Base-by-base conservation (phyloP, 441 rosid species). In the Theobroma grandiflorum region DNA sequence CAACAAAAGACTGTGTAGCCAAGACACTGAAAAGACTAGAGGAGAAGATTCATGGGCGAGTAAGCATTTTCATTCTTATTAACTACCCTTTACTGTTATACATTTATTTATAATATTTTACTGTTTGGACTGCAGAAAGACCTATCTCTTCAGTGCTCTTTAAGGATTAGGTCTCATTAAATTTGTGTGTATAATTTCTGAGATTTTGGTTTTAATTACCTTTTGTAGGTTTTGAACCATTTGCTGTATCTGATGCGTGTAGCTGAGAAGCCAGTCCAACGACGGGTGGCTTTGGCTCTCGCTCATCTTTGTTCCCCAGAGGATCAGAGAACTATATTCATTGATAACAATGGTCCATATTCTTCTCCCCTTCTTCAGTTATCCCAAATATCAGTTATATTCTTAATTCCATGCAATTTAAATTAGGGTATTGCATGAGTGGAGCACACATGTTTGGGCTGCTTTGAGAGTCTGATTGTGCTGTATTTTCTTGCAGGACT, bases 1-100 rank as follows among this genome's bases (percentile, higher is more conserved):
- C 99, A 80, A 97, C 99, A 53, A 97, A 95, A 84, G 99, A 97
- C 84, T 95, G 99, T 82, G 98, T 97, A 45, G 93, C 99, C 82
- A 97, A 97, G 90, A 97, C 99, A 33, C 73, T 97, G 82, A 97
- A 95, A 87, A 91, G 99, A 85, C 84, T 97, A 78, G 99, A 97
- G 88, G 99, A 97, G 88, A 97, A 94, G 87, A 95, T 95, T 81
- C 95, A 92, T 79, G 99, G 99, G 69, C 92, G 96, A 77, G 99
- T 97, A 85, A 84, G 94, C 86, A 70, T 79, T 84, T 78, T 78
- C 20, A 61, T 73, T 49, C 67, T 63, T 35, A 53, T 83, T 74
- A 14, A 68, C 55, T 68, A 76, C 49, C 38, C 26, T 59, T 57
- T 73, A 22, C 33, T 4, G 0, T 73, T 16, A 18, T 50, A 11